Base-by-base conservation (phyloP, 31 red algal genomes). In the Odonthalia washingtoniensis region DNA sequence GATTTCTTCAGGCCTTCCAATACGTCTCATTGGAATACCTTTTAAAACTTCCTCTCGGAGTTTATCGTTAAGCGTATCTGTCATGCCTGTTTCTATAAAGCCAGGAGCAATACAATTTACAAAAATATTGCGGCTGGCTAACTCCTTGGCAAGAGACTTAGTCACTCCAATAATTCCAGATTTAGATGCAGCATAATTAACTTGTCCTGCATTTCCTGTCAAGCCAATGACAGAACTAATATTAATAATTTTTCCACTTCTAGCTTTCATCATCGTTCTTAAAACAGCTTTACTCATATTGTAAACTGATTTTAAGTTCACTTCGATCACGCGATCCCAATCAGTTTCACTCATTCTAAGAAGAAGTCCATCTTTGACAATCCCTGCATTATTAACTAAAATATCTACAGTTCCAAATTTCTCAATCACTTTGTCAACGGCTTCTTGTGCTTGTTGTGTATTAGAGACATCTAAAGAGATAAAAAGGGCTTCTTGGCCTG, bases 41-140 rank as follows among this genome's bases (percentile, higher is more conserved):
- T 90, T 82, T 72, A 82, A 60, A 70, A 99, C 92, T 45, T 90
- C 84, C 3, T 99, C 98, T 40, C 60, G 35, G 24, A 85, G 66
- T 46, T 37, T 72, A 17, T 74, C 70, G 40, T 34, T 36, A 45
- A 99, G 79, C 0, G 87, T 78, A 24, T 85, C 91, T 39, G 98
- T 99, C 98, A 99, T 99, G 45, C 97, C 98, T 60, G 90, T 95
- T 9, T 77, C 93, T 72, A 99, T 99, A 72, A 97, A 99, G 34
- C 98, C 98, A 37, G 98, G 98, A 30, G 98, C 98, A 49, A 99
- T 90, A 12, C 93, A 89, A 69, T 99, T 99, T 18, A 97, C 87
- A 64, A 90, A 94, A 27, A 99, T 81, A 24, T 95, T 91, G 45
- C 98, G 78, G 26, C 89, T 30, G 43, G 92, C 98, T 84, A 87